Conservation (phyloP, 2,329 filamentous ascomycete genomes). For the Cordyceps cateniannulata region DNA sequence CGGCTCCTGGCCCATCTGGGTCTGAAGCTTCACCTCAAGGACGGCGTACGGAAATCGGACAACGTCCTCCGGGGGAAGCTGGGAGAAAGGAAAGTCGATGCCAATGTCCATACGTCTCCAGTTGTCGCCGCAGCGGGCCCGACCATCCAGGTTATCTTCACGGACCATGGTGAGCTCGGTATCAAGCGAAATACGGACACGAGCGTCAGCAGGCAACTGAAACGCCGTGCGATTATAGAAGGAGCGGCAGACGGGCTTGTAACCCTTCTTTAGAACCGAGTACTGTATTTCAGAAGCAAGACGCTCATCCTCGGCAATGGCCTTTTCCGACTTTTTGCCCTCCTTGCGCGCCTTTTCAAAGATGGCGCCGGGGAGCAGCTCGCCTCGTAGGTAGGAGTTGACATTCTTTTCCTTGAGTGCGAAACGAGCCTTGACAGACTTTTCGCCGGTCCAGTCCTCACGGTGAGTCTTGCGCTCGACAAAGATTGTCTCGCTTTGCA, state of each 20-base stretch:
- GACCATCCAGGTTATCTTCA: conserved; percentile 89
- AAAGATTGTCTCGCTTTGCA: conserved; percentile 93
- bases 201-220: conserved; percentile 90
- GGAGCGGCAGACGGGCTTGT: conserved; percentile 83
- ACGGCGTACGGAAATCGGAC: conserved; percentile 94
- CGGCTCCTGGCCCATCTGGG: conserved; percentile 87
- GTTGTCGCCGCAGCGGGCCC: conserved; percentile 70
- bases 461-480: conserved; percentile 97
- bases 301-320: conserved; percentile 85
- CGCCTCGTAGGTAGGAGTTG: conserved; percentile 80
- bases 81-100: conserved; percentile 88
- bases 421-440: conserved; percentile 97
- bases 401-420: conserved; percentile 95
- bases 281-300: conserved; percentile 91
- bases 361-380: conserved; percentile 77
- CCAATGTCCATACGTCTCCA: conserved; percentile 98
- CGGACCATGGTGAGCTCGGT: conserved; percentile 93
- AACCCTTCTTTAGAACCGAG: conserved; percentile 77
- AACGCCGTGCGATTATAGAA: conserved; percentile 99
- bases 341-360: conserved; percentile 97
- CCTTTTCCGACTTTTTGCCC: conserved; percentile 86
- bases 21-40: conserved; percentile 95
- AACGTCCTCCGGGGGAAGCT: conserved; percentile 77
- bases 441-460: conserved; percentile 98
- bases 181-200: conserved; percentile 93